phyloP scores from a whole-genome alignment of 345 rosid species.

The Rubroshorea leprosula region DNA sequence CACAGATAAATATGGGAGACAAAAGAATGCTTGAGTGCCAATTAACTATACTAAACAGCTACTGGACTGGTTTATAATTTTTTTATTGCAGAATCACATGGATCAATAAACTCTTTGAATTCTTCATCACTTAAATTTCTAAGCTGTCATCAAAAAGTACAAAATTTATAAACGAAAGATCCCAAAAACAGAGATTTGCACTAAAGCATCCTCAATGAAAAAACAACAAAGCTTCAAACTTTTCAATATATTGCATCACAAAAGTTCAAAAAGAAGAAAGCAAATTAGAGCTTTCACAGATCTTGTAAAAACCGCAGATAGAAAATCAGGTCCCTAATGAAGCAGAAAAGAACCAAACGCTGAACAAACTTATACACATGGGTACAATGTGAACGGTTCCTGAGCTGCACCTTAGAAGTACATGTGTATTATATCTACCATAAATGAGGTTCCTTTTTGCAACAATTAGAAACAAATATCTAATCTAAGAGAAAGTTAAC shows the following conservation, averaged over 20 bases:
- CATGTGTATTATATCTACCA: neutral
- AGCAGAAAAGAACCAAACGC: neutral
- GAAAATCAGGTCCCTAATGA: neutral
- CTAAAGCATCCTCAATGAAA: neutral
- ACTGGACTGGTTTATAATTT: neutral
- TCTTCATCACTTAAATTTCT: slow-evolving; percentile 1
- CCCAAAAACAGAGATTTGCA: slow-evolving; percentile 2
- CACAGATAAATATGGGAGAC: slow-evolving; percentile 3
- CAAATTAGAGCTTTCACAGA: no score
- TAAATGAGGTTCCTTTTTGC: neutral
- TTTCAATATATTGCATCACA: no score
- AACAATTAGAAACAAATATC: neutral
- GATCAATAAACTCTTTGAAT: neutral
- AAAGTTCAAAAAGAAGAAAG: no score
- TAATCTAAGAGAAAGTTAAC: no score
- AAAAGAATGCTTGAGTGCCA: neutral
- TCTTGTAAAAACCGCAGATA: no score
- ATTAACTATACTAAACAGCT: neutral
- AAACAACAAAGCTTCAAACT: neutral
- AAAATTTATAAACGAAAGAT: neutral
- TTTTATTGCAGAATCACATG: neutral
- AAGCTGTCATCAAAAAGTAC: neutral
- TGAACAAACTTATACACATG: neutral
- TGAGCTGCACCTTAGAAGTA: neutral
- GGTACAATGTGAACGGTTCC: neutral